These are phyloP conservation scores for Cephaloascus fragrans DNA, from an alignment of 805 yeast genomes.

Conservation along the genomic window DNA sequence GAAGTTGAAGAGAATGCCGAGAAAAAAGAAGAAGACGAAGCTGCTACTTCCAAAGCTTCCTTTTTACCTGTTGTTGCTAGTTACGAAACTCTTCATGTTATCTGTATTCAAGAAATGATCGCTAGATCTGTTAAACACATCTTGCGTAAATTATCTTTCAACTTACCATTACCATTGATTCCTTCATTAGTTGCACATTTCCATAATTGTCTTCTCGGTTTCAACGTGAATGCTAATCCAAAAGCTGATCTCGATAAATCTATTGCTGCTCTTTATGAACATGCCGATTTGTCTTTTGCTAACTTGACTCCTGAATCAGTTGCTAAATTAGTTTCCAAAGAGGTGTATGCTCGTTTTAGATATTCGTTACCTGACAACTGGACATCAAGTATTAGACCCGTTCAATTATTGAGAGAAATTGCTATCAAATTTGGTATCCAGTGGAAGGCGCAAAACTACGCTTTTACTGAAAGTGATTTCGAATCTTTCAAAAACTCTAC, in stretches of 20 bases:
- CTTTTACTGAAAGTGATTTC: slow-evolving; percentile 33
- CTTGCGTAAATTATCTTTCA: slow-evolving; percentile 37
- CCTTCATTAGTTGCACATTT: slow-evolving; percentile 59
- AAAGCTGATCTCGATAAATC: slow-evolving; percentile 30
- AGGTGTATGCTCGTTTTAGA: slow-evolving; percentile 58
- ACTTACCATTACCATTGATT: slow-evolving; percentile 42
- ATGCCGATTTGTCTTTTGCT: slow-evolving; percentile 28
- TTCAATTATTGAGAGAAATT: slow-evolving; percentile 57
- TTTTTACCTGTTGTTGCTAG: slow-evolving; percentile 32
- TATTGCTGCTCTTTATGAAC: slow-evolving; percentile 29
- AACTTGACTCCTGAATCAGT: slow-evolving; percentile 38
- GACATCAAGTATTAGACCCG: slow-evolving; percentile 23
- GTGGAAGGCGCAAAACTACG: slow-evolving; percentile 49
- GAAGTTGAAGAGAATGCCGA: slow-evolving; percentile 22
- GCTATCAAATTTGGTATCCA: slow-evolving; percentile 81
- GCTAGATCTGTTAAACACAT: slow-evolving; percentile 75
- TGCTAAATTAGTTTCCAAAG: slow-evolving; percentile 31
- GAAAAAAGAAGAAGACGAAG: slow-evolving; percentile 12
- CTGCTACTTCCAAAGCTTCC: slow-evolving; percentile 21
- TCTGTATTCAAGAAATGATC: slow-evolving; percentile 59
- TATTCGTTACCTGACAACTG: slow-evolving; percentile 41
- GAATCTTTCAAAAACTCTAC: slow-evolving; percentile 16
- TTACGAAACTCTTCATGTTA: slow-evolving; percentile 34
- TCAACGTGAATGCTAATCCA: slow-evolving; percentile 27
- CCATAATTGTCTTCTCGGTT: slow-evolving; percentile 62